Evolutionary conservation across 805 yeast species (phyloP), one percentile per base, ranked within the genome.

Genomic region (Debaryomyces hansenii): DNA sequence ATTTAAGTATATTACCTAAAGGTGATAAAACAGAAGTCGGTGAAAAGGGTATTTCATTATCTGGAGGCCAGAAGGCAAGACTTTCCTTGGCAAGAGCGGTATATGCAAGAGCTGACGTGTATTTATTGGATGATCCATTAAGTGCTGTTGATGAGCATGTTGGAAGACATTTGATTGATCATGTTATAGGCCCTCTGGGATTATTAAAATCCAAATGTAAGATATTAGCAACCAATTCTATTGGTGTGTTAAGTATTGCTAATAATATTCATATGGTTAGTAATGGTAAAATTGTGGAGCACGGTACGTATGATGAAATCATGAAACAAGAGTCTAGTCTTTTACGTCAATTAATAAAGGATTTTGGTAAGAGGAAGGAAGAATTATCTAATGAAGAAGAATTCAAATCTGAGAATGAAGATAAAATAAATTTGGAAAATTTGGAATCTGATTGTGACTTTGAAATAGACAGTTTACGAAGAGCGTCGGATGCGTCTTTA

Each of bases 141-240:
- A 86, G 96, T 63, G 99, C 99, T 20, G 99, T 94, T 36, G 99
- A 94, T 68, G 97, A 90, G 57, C 99, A 94, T 63, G 99, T 94
- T 52, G 92, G 96, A 10, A 83, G 82, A 53, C 96, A 90, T 60
- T 74, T 94, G 57, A 83, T 87, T 54, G 84, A 83, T 54, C 83
- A 87, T 59, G 96, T 91, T 16, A 73, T 91, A 46, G 95, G 97
- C 16, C 82, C 89, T 12, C 69, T 78, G 28, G 97, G 97, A 50
- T 72, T 91, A 53, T 71, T 91, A 55, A 79, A 80, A 36, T 59
- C 87, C 24, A 90, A 89, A 67, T 80, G 94, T 53, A 84, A 82
- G 55, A 72, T 91, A 29, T 74, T 91, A 61, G 91, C 96, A 12
- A 91, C 98, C 8, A 91, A 91, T 69, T 85, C 87, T 47, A 85